phyloP scores from a whole-genome alignment of 73 alveolate species.

The Paramecium tetraurelia region DNA sequence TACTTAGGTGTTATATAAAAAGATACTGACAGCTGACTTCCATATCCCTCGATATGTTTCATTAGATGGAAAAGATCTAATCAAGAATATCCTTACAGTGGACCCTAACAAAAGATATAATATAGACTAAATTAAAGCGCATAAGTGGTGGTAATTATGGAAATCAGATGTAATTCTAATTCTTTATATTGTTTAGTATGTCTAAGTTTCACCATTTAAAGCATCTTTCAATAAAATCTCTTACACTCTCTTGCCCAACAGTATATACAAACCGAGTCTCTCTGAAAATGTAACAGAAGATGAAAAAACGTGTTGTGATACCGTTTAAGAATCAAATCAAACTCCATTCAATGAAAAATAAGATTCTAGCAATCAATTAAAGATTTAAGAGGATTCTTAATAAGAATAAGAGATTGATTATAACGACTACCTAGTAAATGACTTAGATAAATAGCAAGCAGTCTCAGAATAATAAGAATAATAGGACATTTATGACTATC shows the following conservation, averaged over 20 bases:
- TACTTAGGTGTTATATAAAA: constrained; percentile 55
- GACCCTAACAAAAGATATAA: constrained; percentile 87
- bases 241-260: background rate
- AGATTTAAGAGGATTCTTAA: background rate
- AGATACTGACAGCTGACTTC: background rate
- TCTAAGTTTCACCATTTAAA: background rate
- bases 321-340: background rate
- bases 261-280: background rate
- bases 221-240: background rate
- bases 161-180: background rate
- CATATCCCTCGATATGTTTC: constrained; percentile 75
- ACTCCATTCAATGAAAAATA: background rate
- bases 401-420: background rate
- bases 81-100: constrained; percentile 77
- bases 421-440: background rate
- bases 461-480: background rate
- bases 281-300: background rate
- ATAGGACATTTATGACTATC: background rate
- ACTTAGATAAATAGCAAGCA: background rate
- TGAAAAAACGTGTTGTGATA: background rate
- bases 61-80: constrained; percentile 73
- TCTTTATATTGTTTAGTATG: background rate
- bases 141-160: constrained; percentile 75
- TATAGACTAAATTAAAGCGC: constrained; percentile 74
- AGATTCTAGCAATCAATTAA: background rate